Evolutionary conservation across 257 asterid species (phyloP).

Genomic region (Capsicum chinense): DNA sequence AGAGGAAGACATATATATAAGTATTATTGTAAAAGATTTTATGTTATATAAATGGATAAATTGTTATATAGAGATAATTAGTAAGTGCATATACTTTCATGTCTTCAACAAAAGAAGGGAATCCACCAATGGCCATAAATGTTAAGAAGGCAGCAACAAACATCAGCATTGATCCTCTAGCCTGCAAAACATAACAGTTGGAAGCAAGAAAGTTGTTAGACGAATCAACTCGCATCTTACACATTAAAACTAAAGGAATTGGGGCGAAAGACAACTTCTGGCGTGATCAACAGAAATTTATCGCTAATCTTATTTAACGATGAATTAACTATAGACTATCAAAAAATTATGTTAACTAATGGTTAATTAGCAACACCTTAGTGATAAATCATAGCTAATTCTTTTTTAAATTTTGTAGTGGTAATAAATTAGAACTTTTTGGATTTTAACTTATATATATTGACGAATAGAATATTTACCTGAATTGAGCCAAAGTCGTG

Average conservation of each 20-base stretch:
- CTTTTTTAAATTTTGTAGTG: no score
- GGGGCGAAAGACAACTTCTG: background rate
- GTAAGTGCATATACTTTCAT: constrained; percentile 50
- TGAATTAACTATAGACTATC: background rate
- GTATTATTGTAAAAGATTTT: background rate
- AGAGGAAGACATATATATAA: background rate
- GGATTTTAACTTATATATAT: no score
- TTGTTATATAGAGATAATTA: background rate
- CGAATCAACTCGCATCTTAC: background rate
- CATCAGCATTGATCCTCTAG: constrained; percentile 61
- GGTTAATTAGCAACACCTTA: no score
- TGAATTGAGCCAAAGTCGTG: constrained; percentile 53
- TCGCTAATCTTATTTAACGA: background rate
- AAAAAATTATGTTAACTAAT: no score
- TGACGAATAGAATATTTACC: constrained; percentile 32
- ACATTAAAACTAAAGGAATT: no score
- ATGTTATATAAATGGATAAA: background rate
- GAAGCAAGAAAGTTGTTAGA: background rate
- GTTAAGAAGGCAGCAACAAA: constrained; percentile 57
- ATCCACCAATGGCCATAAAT: constrained; percentile 75
- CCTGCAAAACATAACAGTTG: constrained; percentile 33
- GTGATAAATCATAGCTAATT: no score
- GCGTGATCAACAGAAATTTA: background rate
- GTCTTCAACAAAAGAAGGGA: constrained; percentile 74
- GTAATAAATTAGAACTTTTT: no score